Percentiles rank a stretch among this genome's conserved stretches.
Evolutionary conservation across 2,329 filamentous ascomycete genomes (phyloP).

Genomic region (Ophiostoma sp.): DNA sequence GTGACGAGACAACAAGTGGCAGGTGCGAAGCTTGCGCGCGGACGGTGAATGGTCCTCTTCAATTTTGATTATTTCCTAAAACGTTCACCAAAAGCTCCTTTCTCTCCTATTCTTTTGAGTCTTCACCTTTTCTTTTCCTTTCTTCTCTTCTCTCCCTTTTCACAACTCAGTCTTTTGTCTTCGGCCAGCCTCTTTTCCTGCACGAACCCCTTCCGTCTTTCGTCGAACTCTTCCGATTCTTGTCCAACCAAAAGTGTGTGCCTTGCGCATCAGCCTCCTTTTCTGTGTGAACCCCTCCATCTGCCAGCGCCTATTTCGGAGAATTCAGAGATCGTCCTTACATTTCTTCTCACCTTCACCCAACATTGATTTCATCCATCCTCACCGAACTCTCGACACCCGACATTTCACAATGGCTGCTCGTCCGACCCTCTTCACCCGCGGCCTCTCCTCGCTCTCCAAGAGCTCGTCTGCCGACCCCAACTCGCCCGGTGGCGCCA

Average conservation of each 20-base stretch:
- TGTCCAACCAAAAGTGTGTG: slow-evolving; percentile 3
- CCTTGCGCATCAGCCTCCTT: slow-evolving; percentile 6
- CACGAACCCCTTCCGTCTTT: neutral
- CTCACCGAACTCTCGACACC: neutral
- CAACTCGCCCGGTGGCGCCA: slow-evolving; percentile 59
- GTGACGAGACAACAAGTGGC: slow-evolving; percentile 7
- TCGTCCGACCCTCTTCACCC: slow-evolving; percentile 61
- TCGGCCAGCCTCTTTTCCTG: neutral
- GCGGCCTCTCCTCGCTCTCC: slow-evolving; percentile 62
- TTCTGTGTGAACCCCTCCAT: neutral
- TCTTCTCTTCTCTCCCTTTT: neutral
- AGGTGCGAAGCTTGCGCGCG: slow-evolving; percentile 1
- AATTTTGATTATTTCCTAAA: neutral
- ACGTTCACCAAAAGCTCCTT: neutral
- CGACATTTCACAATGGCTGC: slow-evolving; percentile 48
- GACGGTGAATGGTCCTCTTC: neutral
- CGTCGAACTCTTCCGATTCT: neutral
- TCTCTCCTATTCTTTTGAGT: neutral
- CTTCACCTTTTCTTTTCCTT: neutral
- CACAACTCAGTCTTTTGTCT: slow-evolving; percentile 13
- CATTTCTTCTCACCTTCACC: neutral
- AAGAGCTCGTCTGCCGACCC: slow-evolving; percentile 53
- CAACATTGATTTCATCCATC: neutral
- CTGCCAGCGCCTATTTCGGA: neutral
- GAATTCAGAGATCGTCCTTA: neutral